Evolutionary conservation across 2,329 filamentous ascomycete genomes (phyloP).

Genomic region (Blumeria graminis): DNA sequence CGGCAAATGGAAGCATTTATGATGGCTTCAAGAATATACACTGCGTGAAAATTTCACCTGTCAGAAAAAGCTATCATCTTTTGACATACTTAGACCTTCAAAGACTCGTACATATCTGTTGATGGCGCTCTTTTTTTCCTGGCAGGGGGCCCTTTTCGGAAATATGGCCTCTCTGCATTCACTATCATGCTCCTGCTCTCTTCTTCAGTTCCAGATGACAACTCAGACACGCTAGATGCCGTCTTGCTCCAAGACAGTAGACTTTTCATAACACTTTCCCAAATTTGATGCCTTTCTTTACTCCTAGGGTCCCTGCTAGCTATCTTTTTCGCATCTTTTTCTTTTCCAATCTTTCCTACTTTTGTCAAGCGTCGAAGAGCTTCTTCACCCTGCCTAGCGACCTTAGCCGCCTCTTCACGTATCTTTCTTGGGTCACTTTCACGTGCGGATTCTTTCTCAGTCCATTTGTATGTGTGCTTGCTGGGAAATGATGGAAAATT

Average conservation of each 20-base stretch:
- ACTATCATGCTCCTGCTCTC: conserved; percentile 42
- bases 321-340: conserved; percentile 34
- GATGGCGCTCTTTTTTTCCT: conserved; percentile 7
- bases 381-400: conserved; percentile 36
- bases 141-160: conserved; percentile 19
- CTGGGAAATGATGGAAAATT: conserved; percentile 38
- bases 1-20: too few species aligned
- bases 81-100: background rate
- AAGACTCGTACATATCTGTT: background rate
- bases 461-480: conserved; percentile 38
- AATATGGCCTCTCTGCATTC: conserved; percentile 28
- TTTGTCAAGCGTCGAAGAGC: conserved; percentile 33
- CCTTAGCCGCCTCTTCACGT: conserved; percentile 31
- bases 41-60: too few species aligned
- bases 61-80: too few species aligned
- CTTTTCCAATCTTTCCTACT: conserved; percentile 37
- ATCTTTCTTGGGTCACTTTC: conserved; percentile 31
- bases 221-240: background rate
- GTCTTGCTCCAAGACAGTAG: conserved; percentile 14
- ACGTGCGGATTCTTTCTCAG: conserved; percentile 22
- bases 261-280: conserved; percentile 35
- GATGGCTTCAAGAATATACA: too few species aligned
- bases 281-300: conserved; percentile 31
- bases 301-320: conserved; percentile 25
- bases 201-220: conserved; percentile 8